Evolutionary conservation across 2,329 filamentous ascomycete species (phyloP), one percentile per base, ranked within the genome.

Genomic region (Sporothrix sp.): DNA sequence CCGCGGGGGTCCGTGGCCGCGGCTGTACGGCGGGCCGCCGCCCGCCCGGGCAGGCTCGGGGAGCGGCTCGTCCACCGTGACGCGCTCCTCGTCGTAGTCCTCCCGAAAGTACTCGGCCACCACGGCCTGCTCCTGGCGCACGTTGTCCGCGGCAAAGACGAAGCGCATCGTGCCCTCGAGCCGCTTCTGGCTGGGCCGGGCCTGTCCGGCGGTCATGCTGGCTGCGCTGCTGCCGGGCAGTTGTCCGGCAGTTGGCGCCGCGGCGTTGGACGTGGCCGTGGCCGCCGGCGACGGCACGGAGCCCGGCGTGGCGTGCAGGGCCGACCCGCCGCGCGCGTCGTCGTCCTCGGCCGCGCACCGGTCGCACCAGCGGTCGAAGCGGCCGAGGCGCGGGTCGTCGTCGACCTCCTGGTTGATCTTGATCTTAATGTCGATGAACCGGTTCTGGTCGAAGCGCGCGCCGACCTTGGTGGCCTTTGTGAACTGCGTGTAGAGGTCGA

Each of bases 401-500:
- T 87, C 82, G 45, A 88, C 76, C 66, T 94, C 84, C 60, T 86
- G 79, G 66, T 97, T 96, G 55, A 96, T 74, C 21, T 79, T 75
- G 56, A 97, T 95, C 63, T 93, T 87, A 58, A 94, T 81, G 56
- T 84, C 80, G 62, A 97, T 87, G 63, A 95, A 91, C 49, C 76
- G 77, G 58, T 91, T 83, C 38, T 91, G 73, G 42, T 84, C 78
- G 65, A 87, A 85, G 43, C 78, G 71, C 14, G 77, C 72, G 7
- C 89, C 90, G 18, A 95, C 72, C 46, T 83, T 80, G 30, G 89
- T 95, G 47, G 76, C 73, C 57, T 79, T 78, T 50, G 81, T 79
- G 62, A 94, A 84, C 61, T 95, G 86, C 0, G 88, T 93, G 66
- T 96, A 97, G 3, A 97, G 76, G 61, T 98, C 91, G 23, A 97